Evolutionary conservation across 129 eudicot genomes (phyloP).

Genomic region (Flaveria sonorensis): DNA sequence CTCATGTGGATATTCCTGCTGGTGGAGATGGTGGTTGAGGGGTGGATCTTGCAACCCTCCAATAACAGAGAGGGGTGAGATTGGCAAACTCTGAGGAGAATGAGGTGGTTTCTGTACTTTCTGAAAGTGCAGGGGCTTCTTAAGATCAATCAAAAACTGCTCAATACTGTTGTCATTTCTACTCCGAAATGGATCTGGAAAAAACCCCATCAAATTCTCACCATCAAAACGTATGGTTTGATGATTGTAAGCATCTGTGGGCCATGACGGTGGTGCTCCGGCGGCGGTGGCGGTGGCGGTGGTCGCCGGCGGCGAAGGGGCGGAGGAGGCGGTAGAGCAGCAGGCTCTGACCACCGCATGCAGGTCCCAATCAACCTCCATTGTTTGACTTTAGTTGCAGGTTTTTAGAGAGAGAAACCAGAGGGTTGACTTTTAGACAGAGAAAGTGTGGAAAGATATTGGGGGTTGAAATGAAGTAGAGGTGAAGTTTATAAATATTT

Average conservation of each 20-base stretch:
- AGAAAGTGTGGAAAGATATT: conserved; percentile 22
- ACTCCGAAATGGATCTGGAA: conserved; percentile 71
- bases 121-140: conserved; percentile 46
- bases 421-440: conserved; percentile 93
- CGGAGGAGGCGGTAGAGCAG: conserved; percentile 55
- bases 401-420: conserved; percentile 44
- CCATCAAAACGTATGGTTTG: conserved; percentile 32
- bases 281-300: neutral
- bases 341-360: conserved; percentile 96
- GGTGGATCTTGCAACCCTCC: conserved; percentile 64
- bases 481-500: conserved; percentile 34
- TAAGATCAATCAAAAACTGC: conserved; percentile 58
- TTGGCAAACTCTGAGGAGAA: conserved; percentile 49
- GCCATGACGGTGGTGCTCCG: conserved; percentile 2
- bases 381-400: conserved; percentile 33
- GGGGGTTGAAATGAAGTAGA: conserved; percentile 43
- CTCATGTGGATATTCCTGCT: conserved; percentile 17
- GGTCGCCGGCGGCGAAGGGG: conserved; percentile 32
- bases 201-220: conserved; percentile 33
- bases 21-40: conserved; percentile 26
- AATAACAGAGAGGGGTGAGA: conserved; percentile 71
- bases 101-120: conserved; percentile 35
- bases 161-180: conserved; percentile 44
- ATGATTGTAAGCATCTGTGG: conserved; percentile 24
- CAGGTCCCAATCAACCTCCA: conserved; percentile 87